A percentile compares a stretch with the other conserved stretches of the same genome.
phyloP scores from a whole-genome alignment of 73 alveolate species.

The Tetrahymena elliotti region DNA sequence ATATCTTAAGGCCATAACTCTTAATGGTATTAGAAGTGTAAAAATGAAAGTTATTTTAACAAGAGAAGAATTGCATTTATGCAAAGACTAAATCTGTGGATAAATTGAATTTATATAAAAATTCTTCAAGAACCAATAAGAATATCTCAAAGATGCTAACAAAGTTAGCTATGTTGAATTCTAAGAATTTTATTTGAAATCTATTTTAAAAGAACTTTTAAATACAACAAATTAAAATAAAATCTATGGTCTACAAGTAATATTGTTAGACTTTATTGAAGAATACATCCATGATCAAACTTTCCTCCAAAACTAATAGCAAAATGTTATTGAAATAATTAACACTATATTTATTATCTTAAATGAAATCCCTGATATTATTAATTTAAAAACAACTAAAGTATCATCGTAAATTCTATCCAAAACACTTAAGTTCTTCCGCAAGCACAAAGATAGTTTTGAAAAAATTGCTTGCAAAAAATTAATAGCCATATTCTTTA shows the following conservation, averaged over 20 bases:
- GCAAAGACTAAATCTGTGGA: neutral
- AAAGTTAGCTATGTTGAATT: neutral
- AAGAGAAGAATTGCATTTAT: neutral
- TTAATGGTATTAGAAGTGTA: neutral
- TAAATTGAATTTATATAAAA: neutral
- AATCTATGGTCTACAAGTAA: neutral
- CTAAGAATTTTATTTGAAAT: neutral
- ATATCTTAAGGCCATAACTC: neutral
- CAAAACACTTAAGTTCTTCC: neutral
- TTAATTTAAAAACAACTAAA: neutral
- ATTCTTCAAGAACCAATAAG: neutral
- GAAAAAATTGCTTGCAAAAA: neutral
- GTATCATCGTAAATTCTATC: neutral
- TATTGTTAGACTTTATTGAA: neutral
- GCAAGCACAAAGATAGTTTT: neutral
- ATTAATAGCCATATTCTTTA: neutral
- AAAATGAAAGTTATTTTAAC: neutral
- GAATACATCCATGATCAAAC: neutral
- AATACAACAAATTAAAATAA: neutral
- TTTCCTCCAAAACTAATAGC: neutral
- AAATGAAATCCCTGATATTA: neutral
- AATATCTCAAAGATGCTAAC: neutral
- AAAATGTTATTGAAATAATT: neutral
- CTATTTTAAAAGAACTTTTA: neutral
- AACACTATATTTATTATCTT: neutral